Evolutionary conservation across 352 stramenopile genomes (phyloP), one percentile per base, ranked within the genome.

Genomic region (Pythium vanterpoolii): DNA sequence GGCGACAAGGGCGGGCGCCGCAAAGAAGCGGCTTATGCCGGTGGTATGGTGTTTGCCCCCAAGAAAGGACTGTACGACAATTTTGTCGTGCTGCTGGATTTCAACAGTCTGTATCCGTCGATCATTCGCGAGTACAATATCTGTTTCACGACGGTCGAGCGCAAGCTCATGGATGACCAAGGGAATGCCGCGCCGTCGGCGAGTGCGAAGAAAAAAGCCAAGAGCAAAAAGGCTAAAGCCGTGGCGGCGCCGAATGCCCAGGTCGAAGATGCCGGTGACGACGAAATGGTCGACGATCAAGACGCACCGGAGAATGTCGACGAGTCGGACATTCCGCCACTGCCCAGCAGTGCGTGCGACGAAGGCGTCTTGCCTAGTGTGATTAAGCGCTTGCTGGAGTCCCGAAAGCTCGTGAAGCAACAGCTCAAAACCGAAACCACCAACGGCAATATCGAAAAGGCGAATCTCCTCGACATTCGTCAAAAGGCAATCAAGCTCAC

Each of bases 121-220:
- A 98, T 99, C 65, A 99, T 99, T 61, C 80, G 86, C 83, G 98
- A 99, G 83, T 99, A 99, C 81, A 99, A 99, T 74, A 93, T 99
- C 57, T 99, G 97, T 70, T 99, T 99, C 66, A 99, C 98, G 9
- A 99, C 98, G 0, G 93, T 99, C 38, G 86, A 99, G 71, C 76
- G 83, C 7, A 79, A 86, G 56, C 71, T 95, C 8, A 75, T 80
- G 56, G 76, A 89, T 21, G 76, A 86, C 36, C 70, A 61, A 10
- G 53, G 68, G 30, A 64, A 71, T 46, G 67, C 42, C 18, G 53
- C 63, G 18, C 34, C 60, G 1, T 61, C 69, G n/a, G 58, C 56
- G 34, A 42, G 34, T 24, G 49, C 46, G 13, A 69, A 59, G 28
- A 39, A n/a, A n/a, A n/a, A 57, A 18, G 58, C 38, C 8, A 88